A percentile compares a stretch with the other conserved stretches of the same genome.
Evolutionary conservation across 1,284 basidiomycete species (phyloP).

Genomic region (Cryptococcus sp.): DNA sequence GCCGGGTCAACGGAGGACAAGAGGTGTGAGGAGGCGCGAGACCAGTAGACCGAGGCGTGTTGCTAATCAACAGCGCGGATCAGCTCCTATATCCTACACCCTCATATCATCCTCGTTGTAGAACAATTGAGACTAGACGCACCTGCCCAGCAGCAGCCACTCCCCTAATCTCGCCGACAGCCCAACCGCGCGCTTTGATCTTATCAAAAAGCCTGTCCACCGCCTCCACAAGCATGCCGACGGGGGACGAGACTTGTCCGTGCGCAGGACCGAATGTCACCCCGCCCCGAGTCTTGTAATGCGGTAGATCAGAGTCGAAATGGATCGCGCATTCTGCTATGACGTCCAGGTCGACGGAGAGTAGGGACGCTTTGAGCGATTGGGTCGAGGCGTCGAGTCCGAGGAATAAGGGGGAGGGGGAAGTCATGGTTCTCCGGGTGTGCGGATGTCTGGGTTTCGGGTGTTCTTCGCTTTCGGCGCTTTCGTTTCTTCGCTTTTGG

Average conservation of each 20-base stretch:
- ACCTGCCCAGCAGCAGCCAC: slow-evolving; percentile 48
- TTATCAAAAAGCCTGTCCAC: slow-evolving; percentile 74
- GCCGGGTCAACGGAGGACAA: slow-evolving; percentile 62
- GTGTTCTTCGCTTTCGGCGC: too few species aligned
- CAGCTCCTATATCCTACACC: too few species aligned
- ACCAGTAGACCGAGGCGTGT: slow-evolving; percentile 91
- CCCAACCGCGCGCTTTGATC: slow-evolving; percentile 62
- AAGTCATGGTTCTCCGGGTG: background rate
- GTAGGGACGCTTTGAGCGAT: slow-evolving; percentile 70
- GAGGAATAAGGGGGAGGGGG: slow-evolving; percentile 63
- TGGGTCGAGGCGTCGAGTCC: slow-evolving; percentile 88
- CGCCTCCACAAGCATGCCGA: slow-evolving; percentile 80
- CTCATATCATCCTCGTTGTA: too few species aligned
- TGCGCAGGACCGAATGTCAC: slow-evolving; percentile 64
- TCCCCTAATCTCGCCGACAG: slow-evolving; percentile 31
- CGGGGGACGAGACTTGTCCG: slow-evolving; percentile 73
- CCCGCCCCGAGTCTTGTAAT: slow-evolving; percentile 72
- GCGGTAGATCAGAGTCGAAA: slow-evolving; percentile 77
- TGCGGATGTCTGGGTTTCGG: background rate
- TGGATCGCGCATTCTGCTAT: slow-evolving; percentile 73
- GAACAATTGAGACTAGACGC: slow-evolving; percentile 8
- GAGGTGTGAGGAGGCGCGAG: slow-evolving; percentile 59
- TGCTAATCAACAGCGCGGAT: slow-evolving; percentile 55
- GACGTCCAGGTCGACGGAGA: slow-evolving; percentile 63
- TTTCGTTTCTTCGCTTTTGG: too few species aligned